Evolutionary conservation across 225 moss, liverwort and hornwort genomes (phyloP), one percentile per base, ranked within the genome.

Genomic region (Marchantia paleacea): DNA sequence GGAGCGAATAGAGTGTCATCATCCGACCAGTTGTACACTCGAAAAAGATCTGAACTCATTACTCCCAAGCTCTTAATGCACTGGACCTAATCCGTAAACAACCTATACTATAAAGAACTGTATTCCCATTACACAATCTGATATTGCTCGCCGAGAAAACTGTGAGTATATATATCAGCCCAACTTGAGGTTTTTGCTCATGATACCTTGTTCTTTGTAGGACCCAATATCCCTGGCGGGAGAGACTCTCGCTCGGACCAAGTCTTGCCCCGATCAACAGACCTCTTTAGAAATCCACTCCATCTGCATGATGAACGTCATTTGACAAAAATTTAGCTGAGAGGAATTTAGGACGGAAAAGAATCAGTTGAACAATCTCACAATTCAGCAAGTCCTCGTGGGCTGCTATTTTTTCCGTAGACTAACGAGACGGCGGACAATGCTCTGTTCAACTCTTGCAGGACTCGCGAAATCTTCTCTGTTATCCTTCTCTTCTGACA

Each of bases 211-310:
- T 97, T 97, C 75, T 97, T 97, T n/a, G 84, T 93, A 11, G 97
- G 97, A 51, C 94, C 94, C 79, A 97, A 80, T 82, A 97, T 92
- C 30, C 94, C 94, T 73, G 94, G 92, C 75, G 94, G 94, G 18
- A 97, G 83, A 77, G 90, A 84, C 76, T 94, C 90, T 83, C 97
- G 81, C n/a, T 61, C 47, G 57, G 90, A 91, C 97, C 97, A 94
- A 16, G 86, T 89, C 78, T 85, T 80, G 75, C 94, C 94, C 52
- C 88, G 80, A 84, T 97, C 89, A 6, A 16, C 22, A 6, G 92
- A 97, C 84, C 93, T 91, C 83, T 94, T 94, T 48, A 97, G 78
- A 51, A 92, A 97, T 63, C 97, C 97, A 84, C 93, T 94, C 97
- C 93, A 94, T 86, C 90, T 92, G 75, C 76, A 60, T 7, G 29